phyloP scores from a whole-genome alignment of 2,329 filamentous ascomycete genomes.

The Ascomycota sp. region DNA sequence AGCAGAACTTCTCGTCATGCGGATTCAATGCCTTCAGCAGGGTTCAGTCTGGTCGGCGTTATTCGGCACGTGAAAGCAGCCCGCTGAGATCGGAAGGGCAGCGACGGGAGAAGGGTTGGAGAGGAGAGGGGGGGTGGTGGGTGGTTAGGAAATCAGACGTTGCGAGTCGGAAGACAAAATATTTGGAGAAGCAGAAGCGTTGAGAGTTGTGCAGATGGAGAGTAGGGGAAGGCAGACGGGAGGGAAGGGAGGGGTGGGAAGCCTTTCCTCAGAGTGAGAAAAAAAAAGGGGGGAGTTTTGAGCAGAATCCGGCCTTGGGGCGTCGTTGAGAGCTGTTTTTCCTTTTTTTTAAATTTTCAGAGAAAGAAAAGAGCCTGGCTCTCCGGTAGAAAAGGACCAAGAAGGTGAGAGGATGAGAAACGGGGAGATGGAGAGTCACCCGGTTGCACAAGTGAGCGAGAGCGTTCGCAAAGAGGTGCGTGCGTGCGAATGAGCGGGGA shows the following conservation, averaged over 20 bases:
- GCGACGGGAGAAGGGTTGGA: not conserved
- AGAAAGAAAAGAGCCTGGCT: conserved; percentile 1
- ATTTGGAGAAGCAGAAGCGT: too few relatives aligned
- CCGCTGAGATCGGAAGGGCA: conserved; percentile 8
- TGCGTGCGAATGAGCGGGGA: conserved; percentile 1
- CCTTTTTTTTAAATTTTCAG: too few relatives aligned
- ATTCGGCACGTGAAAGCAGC: conserved; percentile 11
- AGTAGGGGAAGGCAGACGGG: too few relatives aligned
- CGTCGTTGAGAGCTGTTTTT: too few relatives aligned
- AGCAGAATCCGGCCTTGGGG: too few relatives aligned
- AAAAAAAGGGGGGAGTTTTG: too few relatives aligned
- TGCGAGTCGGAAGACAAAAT: too few relatives aligned
- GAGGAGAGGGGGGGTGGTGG: not conserved
- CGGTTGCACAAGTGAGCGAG: conserved; percentile 1
- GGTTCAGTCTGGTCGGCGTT: too few relatives aligned
- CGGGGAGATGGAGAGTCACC: not conserved
- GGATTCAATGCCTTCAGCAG: conserved; percentile 7
- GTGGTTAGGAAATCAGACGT: not conserved
- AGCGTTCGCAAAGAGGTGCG: conserved; percentile 1
- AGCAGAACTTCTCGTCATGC: conserved; percentile 16
- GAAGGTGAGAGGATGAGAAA: conserved; percentile 1
- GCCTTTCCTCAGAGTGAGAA: too few relatives aligned
- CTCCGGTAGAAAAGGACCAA: conserved; percentile 1
- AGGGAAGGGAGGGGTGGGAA: too few relatives aligned
- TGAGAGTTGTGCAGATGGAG: too few relatives aligned